Evolutionary conservation across 495 filamentous ascomycete genomes (phyloP), one percentile per base, ranked within the genome.

Genomic region (Cercophora sp.): DNA sequence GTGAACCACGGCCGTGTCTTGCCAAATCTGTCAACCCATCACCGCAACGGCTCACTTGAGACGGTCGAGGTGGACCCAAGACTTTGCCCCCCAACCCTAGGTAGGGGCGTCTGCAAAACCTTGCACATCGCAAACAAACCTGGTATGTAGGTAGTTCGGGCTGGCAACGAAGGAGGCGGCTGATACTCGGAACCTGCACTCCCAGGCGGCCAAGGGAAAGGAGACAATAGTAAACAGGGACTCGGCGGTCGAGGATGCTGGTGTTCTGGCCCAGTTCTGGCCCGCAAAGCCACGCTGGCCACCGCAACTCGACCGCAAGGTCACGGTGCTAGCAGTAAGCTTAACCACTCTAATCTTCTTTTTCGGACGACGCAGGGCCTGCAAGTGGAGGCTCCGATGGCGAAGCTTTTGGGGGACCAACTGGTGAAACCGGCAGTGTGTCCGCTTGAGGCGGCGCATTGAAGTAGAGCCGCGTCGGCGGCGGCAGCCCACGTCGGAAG

Each of bases 341-440:
- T 43, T 43, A 43, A 43, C 40, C 8, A 25, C 40, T 43, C 40
- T 43, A 43, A 43, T 43, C 40, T 3, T 22, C n/a, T n/a, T 15
- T 24, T 13, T 16, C 16, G 8, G 44, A 11, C 8, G 46, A 22
- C 9, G 15, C 18, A 27, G 16, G 27, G n/a, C n/a, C n/a, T n/a
- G n/a, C n/a, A 27, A 42, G 41, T 22, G 25, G 32, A 27, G 10
- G 34, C 22, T 31, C 25, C 36, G 29, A 11, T 44, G 19, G 26
- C 51, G 49, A 64, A 61, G 60, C 49, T 59, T 59, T 65, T 54
- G 18, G 25, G 22, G 9, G 4, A 34, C 62, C 51, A 40, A 60
- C 57, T 55, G 37, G 20, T 65, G 64, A 67, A 67, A 65, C 62
- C 46, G 57, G 56, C 40, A 51, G 24, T 8, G 50, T 43, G 22